These are phyloP conservation scores for Syzygium aqueum DNA, from an alignment of 345 rosid genomes.

Conservation along the genomic window DNA sequence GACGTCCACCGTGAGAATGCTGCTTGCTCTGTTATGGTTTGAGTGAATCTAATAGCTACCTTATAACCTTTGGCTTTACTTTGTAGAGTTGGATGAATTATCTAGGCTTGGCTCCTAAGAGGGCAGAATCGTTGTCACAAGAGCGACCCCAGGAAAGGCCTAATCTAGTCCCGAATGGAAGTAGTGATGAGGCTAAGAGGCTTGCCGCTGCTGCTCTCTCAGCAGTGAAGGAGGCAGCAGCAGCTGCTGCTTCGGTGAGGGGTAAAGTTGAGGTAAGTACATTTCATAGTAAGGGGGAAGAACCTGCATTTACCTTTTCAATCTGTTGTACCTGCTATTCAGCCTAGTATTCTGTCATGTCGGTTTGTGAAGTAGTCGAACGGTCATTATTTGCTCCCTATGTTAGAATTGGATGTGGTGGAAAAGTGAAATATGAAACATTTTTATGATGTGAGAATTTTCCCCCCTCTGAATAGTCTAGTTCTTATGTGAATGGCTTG, in stretches of 20 bases:
- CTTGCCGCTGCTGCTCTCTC: slow-evolving; percentile 85
- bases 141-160: slow-evolving; percentile 4
- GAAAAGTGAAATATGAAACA: neutral
- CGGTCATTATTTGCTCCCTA: neutral
- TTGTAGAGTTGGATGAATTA: slow-evolving; percentile 40
- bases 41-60: neutral
- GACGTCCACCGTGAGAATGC: slow-evolving; percentile 29
- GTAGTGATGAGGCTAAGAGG: slow-evolving; percentile 53
- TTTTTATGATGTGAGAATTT: too few species aligned
- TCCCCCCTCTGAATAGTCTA: neutral
- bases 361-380: neutral
- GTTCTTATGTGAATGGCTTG: neutral
- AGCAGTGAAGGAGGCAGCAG: slow-evolving; percentile 73
- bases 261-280: slow-evolving; percentile 76
- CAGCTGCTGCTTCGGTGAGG: slow-evolving; percentile 35
- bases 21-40: neutral
- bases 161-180: slow-evolving; percentile 11
- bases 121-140: neutral
- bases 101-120: slow-evolving; percentile 32
- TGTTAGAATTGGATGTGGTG: neutral
- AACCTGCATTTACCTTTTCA: neutral
- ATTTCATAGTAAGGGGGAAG: neutral
- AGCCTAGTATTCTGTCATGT: neutral
- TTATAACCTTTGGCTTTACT: neutral
- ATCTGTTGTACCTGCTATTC: neutral